phyloP scores from a whole-genome alignment of 352 stramenopile species.

The Phytophthora idaei region DNA sequence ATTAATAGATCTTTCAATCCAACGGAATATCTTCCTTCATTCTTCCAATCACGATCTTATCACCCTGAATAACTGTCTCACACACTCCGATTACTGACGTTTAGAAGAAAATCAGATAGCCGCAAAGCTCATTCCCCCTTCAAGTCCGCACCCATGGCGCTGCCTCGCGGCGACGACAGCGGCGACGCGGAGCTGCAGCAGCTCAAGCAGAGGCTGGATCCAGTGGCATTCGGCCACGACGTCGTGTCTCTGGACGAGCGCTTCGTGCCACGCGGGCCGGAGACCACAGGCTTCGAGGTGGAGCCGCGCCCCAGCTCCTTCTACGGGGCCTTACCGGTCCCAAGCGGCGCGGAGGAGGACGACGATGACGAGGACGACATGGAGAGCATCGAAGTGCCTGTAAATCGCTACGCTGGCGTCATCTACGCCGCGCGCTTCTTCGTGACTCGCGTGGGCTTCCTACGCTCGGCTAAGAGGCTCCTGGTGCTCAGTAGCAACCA shows the following conservation, averaged over 20 bases:
- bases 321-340: conserved; percentile 31
- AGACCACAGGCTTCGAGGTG: conserved; percentile 65
- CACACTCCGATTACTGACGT: conserved; percentile 1
- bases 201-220: conserved; percentile 66
- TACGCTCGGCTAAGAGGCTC: conserved; percentile 76
- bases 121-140: conserved; percentile 13
- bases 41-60: background rate
- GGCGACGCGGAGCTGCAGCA: conserved; percentile 61
- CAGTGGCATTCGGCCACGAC: conserved; percentile 57
- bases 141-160: conserved; percentile 30
- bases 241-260: conserved; percentile 60
- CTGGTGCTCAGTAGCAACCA: conserved; percentile 85
- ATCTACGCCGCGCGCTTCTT: conserved; percentile 89
- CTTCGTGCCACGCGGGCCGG: conserved; percentile 70
- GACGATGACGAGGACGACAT: conserved; percentile 53
- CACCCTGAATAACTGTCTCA: background rate
- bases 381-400: conserved; percentile 51
- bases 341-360: conserved; percentile 39
- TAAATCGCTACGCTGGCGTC: conserved; percentile 81
- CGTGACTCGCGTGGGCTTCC: conserved; percentile 82
- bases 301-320: conserved; percentile 44
- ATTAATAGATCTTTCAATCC: conserved; percentile 1
- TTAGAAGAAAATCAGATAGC: conserved; percentile 20
- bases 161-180: conserved; percentile 32
- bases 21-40: conserved; percentile 8